Evolutionary conservation across 768 basidiomycete species (phyloP).

Genomic region (Phanerodontia chrysosporium): DNA sequence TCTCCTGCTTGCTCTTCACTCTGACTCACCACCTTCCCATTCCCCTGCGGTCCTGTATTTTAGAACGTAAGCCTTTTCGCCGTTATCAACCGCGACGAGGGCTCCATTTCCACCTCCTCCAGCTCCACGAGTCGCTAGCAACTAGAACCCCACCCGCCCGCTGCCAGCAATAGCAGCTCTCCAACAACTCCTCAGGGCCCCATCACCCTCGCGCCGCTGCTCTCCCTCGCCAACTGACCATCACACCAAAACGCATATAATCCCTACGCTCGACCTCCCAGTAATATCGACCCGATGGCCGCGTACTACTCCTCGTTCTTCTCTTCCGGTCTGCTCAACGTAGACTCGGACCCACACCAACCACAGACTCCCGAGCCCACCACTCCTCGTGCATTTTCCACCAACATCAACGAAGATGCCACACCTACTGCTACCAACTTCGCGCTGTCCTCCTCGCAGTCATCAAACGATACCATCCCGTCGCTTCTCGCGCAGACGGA

Average conservation of each 20-base stretch:
- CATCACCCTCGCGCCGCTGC: not conserved
- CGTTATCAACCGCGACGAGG: not conserved
- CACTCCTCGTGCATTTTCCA: slow-evolving; percentile 20
- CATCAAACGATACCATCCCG: slow-evolving; percentile 22
- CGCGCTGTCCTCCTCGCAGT: slow-evolving; percentile 10
- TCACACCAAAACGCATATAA: not conserved
- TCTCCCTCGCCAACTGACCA: not conserved
- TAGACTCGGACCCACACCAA: slow-evolving; percentile 25
- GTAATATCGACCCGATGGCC: slow-evolving; percentile 9
- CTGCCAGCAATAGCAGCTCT: not conserved
- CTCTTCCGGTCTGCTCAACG: slow-evolving; percentile 65
- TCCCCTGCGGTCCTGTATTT: not conserved
- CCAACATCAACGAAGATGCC: slow-evolving; percentile 25
- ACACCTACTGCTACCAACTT: slow-evolving; percentile 32
- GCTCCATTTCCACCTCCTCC: not conserved
- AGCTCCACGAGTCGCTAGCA: not conserved
- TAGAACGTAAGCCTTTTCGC: not conserved
- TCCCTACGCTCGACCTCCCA: not conserved
- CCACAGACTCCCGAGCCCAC: slow-evolving; percentile 20
- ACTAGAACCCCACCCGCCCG: not conserved
- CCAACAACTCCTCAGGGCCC: not conserved
- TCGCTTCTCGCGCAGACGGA: slow-evolving; percentile 27
- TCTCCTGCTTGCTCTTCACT: not conserved
- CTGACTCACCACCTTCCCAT: not conserved
- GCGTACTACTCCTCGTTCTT: slow-evolving; percentile 60